A percentile compares a stretch with the other conserved stretches of the same genome.
These are phyloP conservation scores for Thoreauomyces humboldtii DNA, from an alignment of 192 early-diverging fungal genomes.

Conservation along the genomic window DNA sequence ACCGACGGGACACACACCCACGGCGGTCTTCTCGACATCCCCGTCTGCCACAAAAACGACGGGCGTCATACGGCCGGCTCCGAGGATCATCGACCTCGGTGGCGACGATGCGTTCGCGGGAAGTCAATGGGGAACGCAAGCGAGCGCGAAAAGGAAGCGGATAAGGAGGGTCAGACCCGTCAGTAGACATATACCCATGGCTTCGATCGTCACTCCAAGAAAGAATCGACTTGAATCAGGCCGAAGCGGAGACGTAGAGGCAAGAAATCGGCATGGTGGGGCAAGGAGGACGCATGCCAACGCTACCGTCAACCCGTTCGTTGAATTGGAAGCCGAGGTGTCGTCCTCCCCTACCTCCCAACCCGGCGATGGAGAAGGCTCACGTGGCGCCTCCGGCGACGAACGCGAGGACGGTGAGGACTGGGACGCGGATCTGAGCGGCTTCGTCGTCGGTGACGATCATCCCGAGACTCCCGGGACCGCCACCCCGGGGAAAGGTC, in stretches of 20 bases:
- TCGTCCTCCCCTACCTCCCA: slow-evolving; percentile 7
- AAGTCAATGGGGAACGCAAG: background rate
- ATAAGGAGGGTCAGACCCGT: slow-evolving; percentile 13
- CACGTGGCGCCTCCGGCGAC: no score
- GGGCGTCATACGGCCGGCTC: background rate
- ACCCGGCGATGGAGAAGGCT: slow-evolving; percentile 6
- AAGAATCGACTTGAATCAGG: no score
- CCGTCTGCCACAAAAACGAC: no score
- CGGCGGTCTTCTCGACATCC: no score
- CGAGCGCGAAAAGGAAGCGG: background rate
- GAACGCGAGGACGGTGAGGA: slow-evolving; percentile 25
- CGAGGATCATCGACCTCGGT: background rate
- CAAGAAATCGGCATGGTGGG: no score
- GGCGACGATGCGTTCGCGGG: background rate
- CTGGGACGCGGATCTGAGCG: slow-evolving; percentile 21
- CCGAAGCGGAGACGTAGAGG: no score
- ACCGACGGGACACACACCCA: no score
- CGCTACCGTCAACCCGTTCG: slow-evolving; percentile 20
- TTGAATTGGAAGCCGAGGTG: slow-evolving; percentile 26
- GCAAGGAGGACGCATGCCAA: no score
- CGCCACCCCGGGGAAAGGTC: background rate
- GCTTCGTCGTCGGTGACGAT: slow-evolving; percentile 33
- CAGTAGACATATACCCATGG: background rate
- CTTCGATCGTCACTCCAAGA: background rate
- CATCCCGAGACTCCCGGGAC: background rate